Conservation (phyloP, 306 rosid species). For the Quercus bicolor region DNA sequence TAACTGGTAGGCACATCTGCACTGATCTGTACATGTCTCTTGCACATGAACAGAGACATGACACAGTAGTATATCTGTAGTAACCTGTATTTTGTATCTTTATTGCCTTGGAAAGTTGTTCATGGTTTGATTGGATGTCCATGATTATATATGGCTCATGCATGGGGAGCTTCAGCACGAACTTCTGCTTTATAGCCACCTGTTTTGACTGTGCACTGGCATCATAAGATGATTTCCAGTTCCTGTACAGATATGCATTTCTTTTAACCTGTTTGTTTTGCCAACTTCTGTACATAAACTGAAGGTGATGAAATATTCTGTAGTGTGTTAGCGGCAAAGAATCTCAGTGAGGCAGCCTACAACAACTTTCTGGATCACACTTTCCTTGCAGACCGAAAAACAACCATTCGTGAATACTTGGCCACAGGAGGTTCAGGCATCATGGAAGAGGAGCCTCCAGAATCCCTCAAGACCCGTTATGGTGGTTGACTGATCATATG, state of each 20-base stretch:
- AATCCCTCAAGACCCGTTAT: constrained; percentile 71
- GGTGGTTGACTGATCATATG: constrained; percentile 52
- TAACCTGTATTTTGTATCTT: neutral
- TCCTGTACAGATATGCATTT: neutral
- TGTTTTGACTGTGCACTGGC: neutral
- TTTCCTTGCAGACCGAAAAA: constrained; percentile 85
- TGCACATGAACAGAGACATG: neutral
- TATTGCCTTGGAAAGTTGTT: neutral
- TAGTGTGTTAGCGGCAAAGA: constrained; percentile 87
- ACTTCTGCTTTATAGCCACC: neutral
- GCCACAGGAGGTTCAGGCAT: constrained; percentile 72
- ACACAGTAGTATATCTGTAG: neutral
- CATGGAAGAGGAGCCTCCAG: constrained; percentile 97
- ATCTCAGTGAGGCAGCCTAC: constrained; percentile 54
- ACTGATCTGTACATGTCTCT: neutral
- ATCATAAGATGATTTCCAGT: neutral
- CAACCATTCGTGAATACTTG: constrained; percentile 73
- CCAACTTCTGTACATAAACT: constrained; percentile 12
- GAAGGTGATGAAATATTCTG: constrained; percentile 13
- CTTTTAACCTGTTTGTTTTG: neutral
- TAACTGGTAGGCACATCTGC: neutral
- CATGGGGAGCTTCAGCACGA: neutral
- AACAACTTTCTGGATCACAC: constrained; percentile 88
- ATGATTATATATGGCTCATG: neutral
- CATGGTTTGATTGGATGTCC: neutral